Percentiles rank a stretch among this genome's conserved stretches.
phyloP scores from a whole-genome alignment of 2,329 filamentous ascomycete species.

The Alternaria infectoria region DNA sequence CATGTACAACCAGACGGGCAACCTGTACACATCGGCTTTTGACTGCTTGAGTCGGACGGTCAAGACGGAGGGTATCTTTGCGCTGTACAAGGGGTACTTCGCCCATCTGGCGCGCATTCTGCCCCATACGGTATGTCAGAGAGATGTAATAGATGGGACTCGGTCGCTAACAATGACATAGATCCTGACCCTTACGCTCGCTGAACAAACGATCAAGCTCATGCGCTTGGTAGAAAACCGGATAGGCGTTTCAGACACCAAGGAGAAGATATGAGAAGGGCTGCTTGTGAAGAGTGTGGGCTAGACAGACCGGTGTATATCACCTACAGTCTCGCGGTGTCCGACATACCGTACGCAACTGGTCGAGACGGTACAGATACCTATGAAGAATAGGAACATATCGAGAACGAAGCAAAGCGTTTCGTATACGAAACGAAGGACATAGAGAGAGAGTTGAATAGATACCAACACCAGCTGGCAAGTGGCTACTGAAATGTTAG shows the following conservation, averaged over 20 bases:
- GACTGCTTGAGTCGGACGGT: conserved; percentile 93
- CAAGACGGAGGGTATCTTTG: conserved; percentile 85
- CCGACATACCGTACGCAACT: background rate
- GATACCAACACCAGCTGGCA: background rate
- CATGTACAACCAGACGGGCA: conserved; percentile 98
- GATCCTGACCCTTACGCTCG: conserved; percentile 89
- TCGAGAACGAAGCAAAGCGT: background rate
- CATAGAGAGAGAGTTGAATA: background rate
- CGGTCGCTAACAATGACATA: conserved; percentile 38
- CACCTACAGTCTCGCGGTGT: background rate
- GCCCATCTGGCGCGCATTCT: conserved; percentile 93
- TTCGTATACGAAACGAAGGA: background rate
- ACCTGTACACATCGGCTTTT: conserved; percentile 91
- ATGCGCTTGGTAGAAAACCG: conserved; percentile 78
- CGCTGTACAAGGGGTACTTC: conserved; percentile 97
- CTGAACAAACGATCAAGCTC: conserved; percentile 96
- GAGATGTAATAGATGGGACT: background rate
- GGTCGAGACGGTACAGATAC: background rate
- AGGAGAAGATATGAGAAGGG: conserved; percentile 53
- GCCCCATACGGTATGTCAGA: conserved; percentile 75
- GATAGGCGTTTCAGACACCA: conserved; percentile 56
- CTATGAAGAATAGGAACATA: background rate
- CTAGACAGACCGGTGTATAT: background rate
- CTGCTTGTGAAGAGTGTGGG: background rate
- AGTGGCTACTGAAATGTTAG: background rate